Percentiles rank a stretch among this genome's conserved stretches.
Conservation (phyloP, 306 rosid species). For the Ammopiptanthus mongolicus region DNA sequence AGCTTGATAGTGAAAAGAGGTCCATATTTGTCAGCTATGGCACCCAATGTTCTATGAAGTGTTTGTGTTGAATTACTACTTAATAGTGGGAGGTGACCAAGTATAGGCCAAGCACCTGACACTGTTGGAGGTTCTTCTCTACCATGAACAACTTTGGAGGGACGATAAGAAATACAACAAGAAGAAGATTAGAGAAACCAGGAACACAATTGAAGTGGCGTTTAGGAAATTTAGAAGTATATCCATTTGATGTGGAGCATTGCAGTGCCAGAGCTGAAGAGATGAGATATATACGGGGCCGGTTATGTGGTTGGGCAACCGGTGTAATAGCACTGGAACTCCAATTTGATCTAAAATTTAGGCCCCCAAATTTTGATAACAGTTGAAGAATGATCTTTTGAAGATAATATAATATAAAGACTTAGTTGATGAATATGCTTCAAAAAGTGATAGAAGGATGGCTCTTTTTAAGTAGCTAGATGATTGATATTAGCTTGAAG, state of each 20-base stretch:
- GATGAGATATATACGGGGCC: too few relatives aligned
- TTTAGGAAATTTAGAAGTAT: neutral
- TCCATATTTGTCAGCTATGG: conserved; percentile 29
- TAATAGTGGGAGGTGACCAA: conserved; percentile 26
- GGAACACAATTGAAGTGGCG: neutral
- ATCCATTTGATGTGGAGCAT: neutral
- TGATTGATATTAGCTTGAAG: too few relatives aligned
- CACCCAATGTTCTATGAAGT: conserved; percentile 13
- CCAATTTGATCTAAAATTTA: too few relatives aligned
- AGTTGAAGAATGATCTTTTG: too few relatives aligned
- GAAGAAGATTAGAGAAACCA: neutral
- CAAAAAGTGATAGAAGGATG: too few relatives aligned
- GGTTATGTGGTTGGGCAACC: too few relatives aligned
- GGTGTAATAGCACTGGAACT: too few relatives aligned
- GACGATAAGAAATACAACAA: neutral
- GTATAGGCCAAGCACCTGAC: conserved; percentile 29
- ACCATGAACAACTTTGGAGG: neutral
- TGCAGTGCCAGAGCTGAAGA: too few relatives aligned
- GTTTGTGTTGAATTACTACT: neutral
- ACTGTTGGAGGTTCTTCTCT: neutral
- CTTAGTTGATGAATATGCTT: too few relatives aligned
- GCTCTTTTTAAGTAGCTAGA: too few relatives aligned
- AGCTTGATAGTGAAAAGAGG: conserved; percentile 23
- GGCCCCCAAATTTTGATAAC: too few relatives aligned
- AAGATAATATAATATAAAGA: too few relatives aligned